Evolutionary conservation across 805 yeast genomes (phyloP).

Genomic region (Crinitomyces ghanaensis): DNA sequence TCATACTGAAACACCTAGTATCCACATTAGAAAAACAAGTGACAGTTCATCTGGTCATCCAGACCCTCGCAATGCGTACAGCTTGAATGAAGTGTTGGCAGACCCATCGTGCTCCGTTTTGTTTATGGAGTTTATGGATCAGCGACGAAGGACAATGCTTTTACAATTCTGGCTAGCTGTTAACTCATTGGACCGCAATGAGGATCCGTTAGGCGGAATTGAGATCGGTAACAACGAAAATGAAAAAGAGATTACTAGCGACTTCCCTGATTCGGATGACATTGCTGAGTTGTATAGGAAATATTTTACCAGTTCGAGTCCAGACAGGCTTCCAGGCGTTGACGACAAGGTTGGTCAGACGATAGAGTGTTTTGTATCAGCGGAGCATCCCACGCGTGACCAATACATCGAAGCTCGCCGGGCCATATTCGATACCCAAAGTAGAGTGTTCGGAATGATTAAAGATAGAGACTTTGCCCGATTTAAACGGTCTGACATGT

Average conservation of each 20-base stretch:
- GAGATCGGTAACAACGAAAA: constrained; percentile 16
- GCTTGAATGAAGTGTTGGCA: constrained; percentile 35
- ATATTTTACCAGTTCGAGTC: constrained; percentile 27
- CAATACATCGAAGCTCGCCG: constrained; percentile 45
- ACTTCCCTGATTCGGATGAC: constrained; percentile 36
- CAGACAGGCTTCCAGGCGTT: not conserved
- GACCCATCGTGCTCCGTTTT: constrained; percentile 38
- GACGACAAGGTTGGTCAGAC: constrained; percentile 13
- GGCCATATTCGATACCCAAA: constrained; percentile 49
- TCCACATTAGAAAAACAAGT: too few species aligned
- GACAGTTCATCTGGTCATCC: constrained; percentile 1
- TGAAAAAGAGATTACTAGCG: constrained; percentile 20
- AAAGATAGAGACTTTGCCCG: constrained; percentile 41
- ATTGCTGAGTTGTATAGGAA: constrained; percentile 37
- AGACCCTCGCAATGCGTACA: constrained; percentile 21
- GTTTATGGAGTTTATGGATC: constrained; percentile 47
- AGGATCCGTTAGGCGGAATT: constrained; percentile 22
- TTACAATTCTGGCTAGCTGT: constrained; percentile 59
- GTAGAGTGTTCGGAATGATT: constrained; percentile 39
- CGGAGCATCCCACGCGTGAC: constrained; percentile 12
- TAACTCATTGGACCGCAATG: constrained; percentile 33
- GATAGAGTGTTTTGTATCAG: too few species aligned
- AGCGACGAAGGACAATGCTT: constrained; percentile 32
- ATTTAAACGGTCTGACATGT: constrained; percentile 49
- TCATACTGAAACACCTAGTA: too few species aligned